Conservation (phyloP, 2,329 filamentous ascomycete species). For the Didymella sp. region DNA sequence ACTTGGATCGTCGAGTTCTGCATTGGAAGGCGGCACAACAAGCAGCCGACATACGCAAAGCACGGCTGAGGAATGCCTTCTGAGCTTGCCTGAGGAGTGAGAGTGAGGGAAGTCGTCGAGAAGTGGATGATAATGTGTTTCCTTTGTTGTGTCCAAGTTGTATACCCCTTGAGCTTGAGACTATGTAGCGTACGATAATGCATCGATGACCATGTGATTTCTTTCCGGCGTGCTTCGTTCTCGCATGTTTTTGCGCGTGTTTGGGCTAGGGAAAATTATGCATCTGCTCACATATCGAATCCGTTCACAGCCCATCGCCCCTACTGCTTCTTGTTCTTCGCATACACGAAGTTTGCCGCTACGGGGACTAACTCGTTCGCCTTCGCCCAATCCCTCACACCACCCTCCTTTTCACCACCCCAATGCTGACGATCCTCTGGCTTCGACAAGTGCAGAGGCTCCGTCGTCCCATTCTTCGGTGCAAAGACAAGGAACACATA, state of each 20-base stretch:
- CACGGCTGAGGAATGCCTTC: conserved; percentile 24
- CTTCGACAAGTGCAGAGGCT: conserved; percentile 52
- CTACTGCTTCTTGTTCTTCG: conserved; percentile 58
- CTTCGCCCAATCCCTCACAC: conserved; percentile 60
- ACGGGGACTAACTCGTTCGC: conserved; percentile 58
- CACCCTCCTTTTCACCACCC: conserved; percentile 59
- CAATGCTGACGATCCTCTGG: conserved; percentile 62
- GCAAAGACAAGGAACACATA: conserved; percentile 64
- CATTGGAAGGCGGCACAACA: conserved; percentile 30
- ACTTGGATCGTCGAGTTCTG: conserved; percentile 44
- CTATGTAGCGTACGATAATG: conserved; percentile 11
- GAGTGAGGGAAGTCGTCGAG: background rate
- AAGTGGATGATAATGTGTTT: background rate
- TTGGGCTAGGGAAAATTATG: background rate
- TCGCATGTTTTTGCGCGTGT: background rate
- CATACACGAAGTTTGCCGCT: conserved; percentile 56
- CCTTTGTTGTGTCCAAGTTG: conserved; percentile 11
- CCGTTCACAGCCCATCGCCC: background rate
- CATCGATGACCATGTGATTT: background rate
- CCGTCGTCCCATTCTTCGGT: conserved; percentile 54
- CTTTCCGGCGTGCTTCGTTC: too few relatives aligned
- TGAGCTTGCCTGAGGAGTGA: background rate
- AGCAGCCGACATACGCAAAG: conserved; percentile 26
- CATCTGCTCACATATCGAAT: background rate
- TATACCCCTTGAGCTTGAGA: conserved; percentile 19